Base-by-base conservation (phyloP, 1,284 basidiomycete genomes). In the Phellinidium pouzarii region DNA sequence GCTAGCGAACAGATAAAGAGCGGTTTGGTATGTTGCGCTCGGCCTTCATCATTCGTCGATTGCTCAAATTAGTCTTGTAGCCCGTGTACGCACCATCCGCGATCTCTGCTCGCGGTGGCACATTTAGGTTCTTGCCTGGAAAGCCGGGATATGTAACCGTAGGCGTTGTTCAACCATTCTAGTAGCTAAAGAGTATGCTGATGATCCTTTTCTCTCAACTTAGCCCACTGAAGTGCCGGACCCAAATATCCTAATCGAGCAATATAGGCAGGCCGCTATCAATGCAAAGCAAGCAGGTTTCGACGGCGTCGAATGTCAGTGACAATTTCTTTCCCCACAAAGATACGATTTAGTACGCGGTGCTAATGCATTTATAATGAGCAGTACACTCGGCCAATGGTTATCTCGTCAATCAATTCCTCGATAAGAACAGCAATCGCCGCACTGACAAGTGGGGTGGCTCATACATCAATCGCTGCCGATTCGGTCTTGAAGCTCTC, bases 401-500 rank as follows among this genome's bases (percentile, higher is more conserved):
- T 1, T 80, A 78, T 61, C 66, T 82, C 9, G 54, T 80, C 50
- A 67, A 77, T 58, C 80, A 85, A 60, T 84, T 82, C 70, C 65
- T 80, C 11, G 76, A 81, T 59, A 65, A 62, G 52, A 68, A 56
- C n/a, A 66, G 73, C 34, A 84, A 84, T 66, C 61, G 74, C 31
- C 76, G 82, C 26, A 78, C 76, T 2, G 83, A 84, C 61, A 57
- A 72, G 46, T 86, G 78, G 72, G 82, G 82, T 11, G 81, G 81
- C 2, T 74, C 71, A 23, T 51, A 75, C 44, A 74, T 78, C 61
- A 82, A 82, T 63, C 73, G 82, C 22, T 58, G 69, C 6, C 66
- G 77, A 4, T 84, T 86, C 63, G 69, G 68, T 0, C 66, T 81
- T 2, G 75, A 79, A 59, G 71, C 76, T 11, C 61, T 80, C 19